Percentiles rank a stretch among this genome's conserved stretches.
Conservation (phyloP, 2,329 filamentous ascomycete genomes). For the Xylariales sp. region DNA sequence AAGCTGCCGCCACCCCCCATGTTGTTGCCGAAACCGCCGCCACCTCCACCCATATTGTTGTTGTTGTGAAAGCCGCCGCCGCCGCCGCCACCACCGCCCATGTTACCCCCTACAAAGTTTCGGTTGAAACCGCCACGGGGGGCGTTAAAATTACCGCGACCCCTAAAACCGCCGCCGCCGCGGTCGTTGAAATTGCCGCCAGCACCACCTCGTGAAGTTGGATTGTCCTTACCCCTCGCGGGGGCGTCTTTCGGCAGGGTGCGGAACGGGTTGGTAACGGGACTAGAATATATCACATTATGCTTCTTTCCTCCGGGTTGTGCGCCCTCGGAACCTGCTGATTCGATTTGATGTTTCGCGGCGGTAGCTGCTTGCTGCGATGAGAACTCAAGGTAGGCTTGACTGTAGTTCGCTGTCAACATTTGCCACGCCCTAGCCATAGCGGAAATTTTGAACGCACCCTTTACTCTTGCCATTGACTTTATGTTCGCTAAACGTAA, state of each 20-base stretch:
- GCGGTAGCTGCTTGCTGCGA: constrained; percentile 87
- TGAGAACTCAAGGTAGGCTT: constrained; percentile 86
- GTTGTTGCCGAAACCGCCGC: constrained; percentile 47
- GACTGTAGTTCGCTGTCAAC: constrained; percentile 55
- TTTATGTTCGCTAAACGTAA: constrained; percentile 98
- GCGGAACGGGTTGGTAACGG: constrained; percentile 86
- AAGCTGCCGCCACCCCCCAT: constrained; percentile 44
- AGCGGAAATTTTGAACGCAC: constrained; percentile 61
- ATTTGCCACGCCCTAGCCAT: background rate
- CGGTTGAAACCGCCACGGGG: constrained; percentile 50
- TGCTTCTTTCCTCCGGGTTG: constrained; percentile 75
- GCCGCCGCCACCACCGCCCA: constrained; percentile 44
- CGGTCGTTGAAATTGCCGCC: constrained; percentile 62
- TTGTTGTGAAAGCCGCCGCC: constrained; percentile 49
- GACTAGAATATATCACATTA: constrained; percentile 78
- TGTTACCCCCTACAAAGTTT: constrained; percentile 48
- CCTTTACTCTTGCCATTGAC: constrained; percentile 99
- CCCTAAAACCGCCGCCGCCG: constrained; percentile 47
- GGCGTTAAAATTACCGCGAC: constrained; percentile 48
- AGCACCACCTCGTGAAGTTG: constrained; percentile 63
- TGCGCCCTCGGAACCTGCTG: constrained; percentile 60
- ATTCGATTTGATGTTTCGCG: constrained; percentile 83
- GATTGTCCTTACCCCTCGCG: constrained; percentile 72
- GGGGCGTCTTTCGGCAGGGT: constrained; percentile 91
- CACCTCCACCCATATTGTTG: constrained; percentile 45